Base-by-base conservation (phyloP, 768 basidiomycete species). In the Suillus decipiens region DNA sequence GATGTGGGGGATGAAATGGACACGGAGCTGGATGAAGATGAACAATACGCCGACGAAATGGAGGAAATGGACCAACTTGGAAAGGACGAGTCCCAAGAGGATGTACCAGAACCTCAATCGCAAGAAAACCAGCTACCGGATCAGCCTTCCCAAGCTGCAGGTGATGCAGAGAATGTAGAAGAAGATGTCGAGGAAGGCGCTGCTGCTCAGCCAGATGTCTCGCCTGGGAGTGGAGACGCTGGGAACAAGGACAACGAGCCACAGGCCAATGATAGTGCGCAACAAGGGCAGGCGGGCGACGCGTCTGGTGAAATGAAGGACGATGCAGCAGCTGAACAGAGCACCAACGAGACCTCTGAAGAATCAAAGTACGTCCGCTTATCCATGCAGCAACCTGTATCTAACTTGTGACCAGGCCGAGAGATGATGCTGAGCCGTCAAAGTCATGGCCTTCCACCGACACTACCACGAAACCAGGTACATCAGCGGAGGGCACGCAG, bases 401-500 rank as follows among this genome's bases (percentile, higher is more conserved):
- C 33, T 56, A 14, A 60, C 12, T 28, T 58, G 47, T 53, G 33
- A 53, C 53, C 24, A 48, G 59, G 33, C 36, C n/a, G 17, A 60
- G 31, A 58, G 47, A 60, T 34, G 53, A 59, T 61, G 48, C 57
- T 17, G 64, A 61, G 47, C 53, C 60, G 15, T 64, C 39, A 47
- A 34, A 37, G 9, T 22, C 53, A 22, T 22, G 36, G 42, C 34
- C 43, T 58, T 59, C 59, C 14, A 31, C 64, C 5, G 39, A 54
- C 6, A 41, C 64, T 61, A 59, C 47, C 69, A 24, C 50, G 68
- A 36, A 69, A 69, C 68, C 74, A 9, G 80, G 78, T 41, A 65
- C 80, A 47, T 76, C 76, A 31, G 65, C 79, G 41, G 74, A 76
- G 63, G 84, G 84, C 55, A 66, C 75, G 11, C 82, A 86, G 62